Evolutionary conservation across 345 rosid genomes (phyloP), one percentile per base, ranked within the genome.

Genomic region (Lepidium sativum): DNA sequence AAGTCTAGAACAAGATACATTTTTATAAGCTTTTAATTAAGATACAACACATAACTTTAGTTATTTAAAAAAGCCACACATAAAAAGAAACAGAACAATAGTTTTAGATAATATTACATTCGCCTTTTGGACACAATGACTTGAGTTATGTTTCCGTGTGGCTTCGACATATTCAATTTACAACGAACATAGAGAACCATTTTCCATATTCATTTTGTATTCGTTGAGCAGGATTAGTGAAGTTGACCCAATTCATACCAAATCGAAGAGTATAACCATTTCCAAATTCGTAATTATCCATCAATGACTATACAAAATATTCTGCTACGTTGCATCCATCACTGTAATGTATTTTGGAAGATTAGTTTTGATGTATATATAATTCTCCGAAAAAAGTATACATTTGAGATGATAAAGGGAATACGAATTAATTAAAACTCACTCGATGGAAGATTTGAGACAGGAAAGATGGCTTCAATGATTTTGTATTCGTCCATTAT

Each of bases 401-500:
- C n/a, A n/a, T n/a, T n/a, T n/a, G n/a, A n/a, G n/a, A n/a, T n/a
- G n/a, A n/a, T n/a, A n/a, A n/a, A n/a, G n/a, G n/a, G n/a, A n/a
- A n/a, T n/a, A n/a, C n/a, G n/a, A n/a, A n/a, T n/a, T n/a, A n/a
- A n/a, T n/a, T n/a, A n/a, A 18, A 9, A 60, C 66, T 60, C 42
- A 60, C 66, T 60, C 50, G 65, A 60, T 60, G 9, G 65, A 38
- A 13, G 27, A 23, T 44, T 25, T 23, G 27, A 60, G 53, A 43
- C 37, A 60, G 3, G 53, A 42, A 15, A 60, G 35, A 33, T 60
- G 66, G 7, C 53, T 31, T 20, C 40, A 18, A 27, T 60, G 53
- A 40, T 15, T 15, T 27, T 33, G 21, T 10, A 60, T 60, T 18
- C 66, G 20, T 34, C 35, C 50, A 33, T 32, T 15, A 14, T 60